A percentile compares a stretch with the other conserved stretches of the same genome.
These are phyloP conservation scores for Leptographium flavum DNA, from an alignment of 2,329 filamentous ascomycete species.

Conservation along the genomic window DNA sequence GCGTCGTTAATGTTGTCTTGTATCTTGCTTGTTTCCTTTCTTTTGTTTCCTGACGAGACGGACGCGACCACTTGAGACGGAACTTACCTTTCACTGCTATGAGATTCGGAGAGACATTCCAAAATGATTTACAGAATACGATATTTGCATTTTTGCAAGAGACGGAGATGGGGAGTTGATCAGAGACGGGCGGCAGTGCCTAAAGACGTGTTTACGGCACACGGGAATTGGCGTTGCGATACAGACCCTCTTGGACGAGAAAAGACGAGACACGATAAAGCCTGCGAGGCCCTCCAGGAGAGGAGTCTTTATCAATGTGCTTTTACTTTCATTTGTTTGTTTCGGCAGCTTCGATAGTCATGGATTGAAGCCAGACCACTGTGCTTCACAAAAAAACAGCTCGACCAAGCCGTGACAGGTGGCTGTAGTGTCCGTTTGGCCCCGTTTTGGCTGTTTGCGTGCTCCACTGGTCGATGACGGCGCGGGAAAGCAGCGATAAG, in stretches of 20 bases:
- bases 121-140: conserved; percentile 1
- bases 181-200: no score
- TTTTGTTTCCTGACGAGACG: conserved; percentile 1
- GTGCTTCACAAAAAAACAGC: no score
- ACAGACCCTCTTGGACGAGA: not conserved
- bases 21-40: conserved; percentile 1
- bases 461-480: not conserved
- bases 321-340: no score
- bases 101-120: conserved; percentile 1
- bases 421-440: no score
- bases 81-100: conserved; percentile 1
- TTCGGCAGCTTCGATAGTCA: no score
- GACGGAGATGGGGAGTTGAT: not conserved
- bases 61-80: not conserved
- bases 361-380: no score
- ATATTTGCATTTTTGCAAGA: not conserved
- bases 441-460: no score
- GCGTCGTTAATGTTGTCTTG: no score
- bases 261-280: not conserved
- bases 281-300: not conserved
- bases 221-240: conserved; percentile 1
- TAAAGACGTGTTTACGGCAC: not conserved
- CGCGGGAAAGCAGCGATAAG: not conserved
- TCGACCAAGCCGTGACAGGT: no score
- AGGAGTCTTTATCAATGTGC: not conserved